Evolutionary conservation across 164 flowering plant species (phyloP).

Genomic region (Liriodendron chinense): DNA sequence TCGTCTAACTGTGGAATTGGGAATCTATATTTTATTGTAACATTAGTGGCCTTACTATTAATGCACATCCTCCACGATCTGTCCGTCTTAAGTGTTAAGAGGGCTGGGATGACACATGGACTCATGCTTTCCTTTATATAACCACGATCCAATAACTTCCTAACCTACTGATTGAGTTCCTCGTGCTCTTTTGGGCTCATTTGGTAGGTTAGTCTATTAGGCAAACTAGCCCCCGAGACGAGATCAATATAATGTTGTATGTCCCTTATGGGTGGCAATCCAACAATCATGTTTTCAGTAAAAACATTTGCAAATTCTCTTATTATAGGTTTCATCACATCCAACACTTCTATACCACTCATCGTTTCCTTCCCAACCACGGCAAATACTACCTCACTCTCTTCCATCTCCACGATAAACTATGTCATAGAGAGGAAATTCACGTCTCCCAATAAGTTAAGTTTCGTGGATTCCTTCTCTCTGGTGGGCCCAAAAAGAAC

Average conservation of each 20-base stretch:
- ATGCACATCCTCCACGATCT: too few species aligned
- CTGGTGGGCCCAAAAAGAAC: background rate
- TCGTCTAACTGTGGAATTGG: background rate
- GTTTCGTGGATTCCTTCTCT: background rate
- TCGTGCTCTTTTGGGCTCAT: background rate
- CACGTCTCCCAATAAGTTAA: background rate
- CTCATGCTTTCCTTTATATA: background rate
- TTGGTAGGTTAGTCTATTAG: background rate
- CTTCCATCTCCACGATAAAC: background rate
- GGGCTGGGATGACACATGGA: background rate
- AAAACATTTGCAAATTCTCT: background rate
- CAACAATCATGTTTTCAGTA: background rate
- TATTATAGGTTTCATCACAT: too few species aligned
- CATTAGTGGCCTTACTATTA: background rate
- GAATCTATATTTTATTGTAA: background rate
- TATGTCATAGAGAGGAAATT: background rate
- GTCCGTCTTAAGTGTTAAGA: background rate
- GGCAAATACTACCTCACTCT: background rate
- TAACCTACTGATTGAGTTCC: background rate
- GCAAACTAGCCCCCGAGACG: background rate
- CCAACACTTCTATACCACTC: background rate
- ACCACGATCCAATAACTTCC: background rate
- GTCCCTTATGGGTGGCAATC: background rate
- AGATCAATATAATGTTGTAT: background rate
- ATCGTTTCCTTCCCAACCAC: background rate